Percentiles rank a stretch among this genome's conserved stretches.
Conservation (phyloP, 495 filamentous ascomycete genomes). For the Aspergillus ostianus region DNA sequence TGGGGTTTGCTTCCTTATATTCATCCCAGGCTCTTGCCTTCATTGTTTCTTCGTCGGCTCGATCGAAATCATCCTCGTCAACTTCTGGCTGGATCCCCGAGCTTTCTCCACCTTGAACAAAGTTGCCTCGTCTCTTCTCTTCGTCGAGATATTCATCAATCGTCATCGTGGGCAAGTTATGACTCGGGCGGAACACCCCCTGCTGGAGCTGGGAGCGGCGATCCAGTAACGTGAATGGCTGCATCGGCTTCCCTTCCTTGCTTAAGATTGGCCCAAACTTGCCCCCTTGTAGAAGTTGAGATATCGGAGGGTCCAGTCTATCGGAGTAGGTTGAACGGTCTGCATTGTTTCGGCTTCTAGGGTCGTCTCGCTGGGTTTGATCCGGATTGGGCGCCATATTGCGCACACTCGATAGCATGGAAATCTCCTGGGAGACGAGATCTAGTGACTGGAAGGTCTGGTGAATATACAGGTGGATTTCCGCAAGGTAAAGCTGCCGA, state of each 20-base stretch:
- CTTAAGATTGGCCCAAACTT: constrained; percentile 76
- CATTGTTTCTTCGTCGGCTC: constrained; percentile 83
- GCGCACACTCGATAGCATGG: constrained; percentile 76
- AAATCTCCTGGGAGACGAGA: constrained; percentile 74
- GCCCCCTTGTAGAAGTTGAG: constrained; percentile 49
- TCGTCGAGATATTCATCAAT: constrained; percentile 98
- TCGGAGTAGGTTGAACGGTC: constrained; percentile 62
- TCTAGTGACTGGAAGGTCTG: constrained; percentile 84
- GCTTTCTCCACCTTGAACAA: constrained; percentile 84
- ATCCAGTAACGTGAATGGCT: constrained; percentile 85
- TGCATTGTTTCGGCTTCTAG: constrained; percentile 43
- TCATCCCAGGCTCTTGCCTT: constrained; percentile 97
- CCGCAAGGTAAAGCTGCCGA: constrained; percentile 73
- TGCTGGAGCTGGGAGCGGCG: constrained; percentile 72
- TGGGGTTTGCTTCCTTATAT: constrained; percentile 84
- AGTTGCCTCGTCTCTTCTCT: constrained; percentile 80
- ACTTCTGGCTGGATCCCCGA: constrained; percentile 66
- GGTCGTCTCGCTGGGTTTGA: constrained; percentile 42
- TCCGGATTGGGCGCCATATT: constrained; percentile 29
- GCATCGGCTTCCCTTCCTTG: constrained; percentile 77
- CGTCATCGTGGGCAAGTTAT: constrained; percentile 94
- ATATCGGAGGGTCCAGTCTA: constrained; percentile 65
- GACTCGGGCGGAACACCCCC: constrained; percentile 86
- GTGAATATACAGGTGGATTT: constrained; percentile 69
- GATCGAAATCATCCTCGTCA: constrained; percentile 86